Conservation (phyloP, 2,329 filamentous ascomycete species). For the Trichoderma simmonsii region DNA sequence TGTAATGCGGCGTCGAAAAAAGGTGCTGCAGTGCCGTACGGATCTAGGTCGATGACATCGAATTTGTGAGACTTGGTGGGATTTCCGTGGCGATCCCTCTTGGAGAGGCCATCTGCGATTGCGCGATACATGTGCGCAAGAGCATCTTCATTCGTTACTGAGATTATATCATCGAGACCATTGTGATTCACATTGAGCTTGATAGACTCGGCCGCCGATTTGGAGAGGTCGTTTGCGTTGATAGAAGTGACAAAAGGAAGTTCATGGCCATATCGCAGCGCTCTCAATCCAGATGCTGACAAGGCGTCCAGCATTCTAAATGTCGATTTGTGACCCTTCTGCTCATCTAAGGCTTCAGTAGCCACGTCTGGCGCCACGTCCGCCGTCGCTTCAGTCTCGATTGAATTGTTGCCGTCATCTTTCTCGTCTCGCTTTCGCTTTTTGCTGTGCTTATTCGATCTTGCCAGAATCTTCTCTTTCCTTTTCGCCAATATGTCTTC, state of each 20-base stretch:
- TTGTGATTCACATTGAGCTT: conserved; percentile 84
- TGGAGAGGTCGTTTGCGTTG: conserved; percentile 85
- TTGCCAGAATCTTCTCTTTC: conserved; percentile 41
- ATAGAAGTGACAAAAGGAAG: conserved; percentile 79
- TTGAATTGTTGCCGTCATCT: conserved; percentile 28
- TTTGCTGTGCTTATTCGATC: conserved; percentile 38
- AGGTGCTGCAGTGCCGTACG: conserved; percentile 88
- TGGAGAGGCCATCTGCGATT: conserved; percentile 52
- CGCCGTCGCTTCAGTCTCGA: neutral
- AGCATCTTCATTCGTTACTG: conserved; percentile 75
- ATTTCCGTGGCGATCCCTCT: conserved; percentile 39
- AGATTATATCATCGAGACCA: conserved; percentile 66
- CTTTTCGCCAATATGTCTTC: conserved; percentile 57
- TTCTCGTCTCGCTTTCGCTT: conserved; percentile 48
- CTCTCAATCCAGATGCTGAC: conserved; percentile 88
- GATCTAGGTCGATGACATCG: conserved; percentile 94
- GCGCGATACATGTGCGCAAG: conserved; percentile 85
- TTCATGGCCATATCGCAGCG: conserved; percentile 86
- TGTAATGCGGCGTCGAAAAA: conserved; percentile 92
- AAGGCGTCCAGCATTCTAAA: conserved; percentile 93
- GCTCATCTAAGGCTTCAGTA: conserved; percentile 20
- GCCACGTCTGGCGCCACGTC: conserved; percentile 8
- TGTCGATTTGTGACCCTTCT: conserved; percentile 36
- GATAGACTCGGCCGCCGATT: conserved; percentile 75
- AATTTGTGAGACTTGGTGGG: conserved; percentile 56